These are phyloP conservation scores for Podochytrium sp. DNA, from an alignment of 192 early-diverging fungal species.

Conservation along the genomic window DNA sequence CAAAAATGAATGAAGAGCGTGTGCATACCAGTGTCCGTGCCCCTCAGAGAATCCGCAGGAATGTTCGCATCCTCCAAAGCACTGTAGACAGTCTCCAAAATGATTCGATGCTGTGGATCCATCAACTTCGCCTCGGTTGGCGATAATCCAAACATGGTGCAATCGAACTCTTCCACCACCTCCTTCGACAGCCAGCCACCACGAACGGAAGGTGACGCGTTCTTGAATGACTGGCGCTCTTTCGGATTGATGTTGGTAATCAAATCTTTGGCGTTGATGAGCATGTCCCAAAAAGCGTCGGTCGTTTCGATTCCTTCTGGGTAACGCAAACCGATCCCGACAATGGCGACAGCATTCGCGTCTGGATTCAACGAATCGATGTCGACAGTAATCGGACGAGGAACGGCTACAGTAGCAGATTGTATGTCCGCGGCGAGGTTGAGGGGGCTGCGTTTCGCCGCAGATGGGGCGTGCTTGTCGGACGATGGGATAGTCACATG, in stretches of 20 bases:
- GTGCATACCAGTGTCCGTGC: conserved; percentile 1
- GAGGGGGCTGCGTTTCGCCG: not conserved
- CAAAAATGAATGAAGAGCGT: not conserved
- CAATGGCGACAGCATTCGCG: not conserved
- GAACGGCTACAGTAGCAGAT: too few species aligned
- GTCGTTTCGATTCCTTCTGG: conserved; percentile 1
- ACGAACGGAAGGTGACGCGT: not conserved
- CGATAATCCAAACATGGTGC: conserved; percentile 7
- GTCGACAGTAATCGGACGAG: too few species aligned
- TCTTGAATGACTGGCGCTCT: not conserved
- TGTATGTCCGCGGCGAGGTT: too few species aligned
- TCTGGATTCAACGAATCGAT: not conserved
- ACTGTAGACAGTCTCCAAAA: not conserved
- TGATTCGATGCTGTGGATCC: conserved; percentile 19
- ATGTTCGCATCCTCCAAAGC: conserved; percentile 18
- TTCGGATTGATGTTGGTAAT: not conserved
- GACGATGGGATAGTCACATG: not conserved
- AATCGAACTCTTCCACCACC: conserved; percentile 4
- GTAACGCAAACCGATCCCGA: conserved; percentile 7
- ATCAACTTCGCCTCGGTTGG: conserved; percentile 11
- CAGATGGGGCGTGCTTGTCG: not conserved
- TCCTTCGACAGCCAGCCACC: conserved; percentile 1
- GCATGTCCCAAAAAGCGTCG: not conserved
- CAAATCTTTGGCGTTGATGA: not conserved
- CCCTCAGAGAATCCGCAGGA: not conserved